Base-by-base conservation (phyloP, 805 yeast genomes). In the Suhomyces xylopsoci region DNA sequence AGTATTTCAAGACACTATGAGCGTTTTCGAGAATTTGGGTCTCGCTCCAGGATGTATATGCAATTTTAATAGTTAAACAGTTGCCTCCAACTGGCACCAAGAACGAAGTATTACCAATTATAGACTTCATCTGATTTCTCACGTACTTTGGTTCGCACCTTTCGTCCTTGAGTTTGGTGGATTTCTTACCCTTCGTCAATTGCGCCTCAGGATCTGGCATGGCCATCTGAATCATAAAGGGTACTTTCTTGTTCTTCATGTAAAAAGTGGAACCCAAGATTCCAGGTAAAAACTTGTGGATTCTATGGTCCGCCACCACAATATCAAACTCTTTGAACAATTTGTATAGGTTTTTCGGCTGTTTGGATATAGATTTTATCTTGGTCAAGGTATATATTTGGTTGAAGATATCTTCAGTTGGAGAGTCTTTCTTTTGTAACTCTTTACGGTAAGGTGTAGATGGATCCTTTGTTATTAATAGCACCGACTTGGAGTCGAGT, bases 381-480 rank as follows among this genome's bases (percentile, higher is more conserved):
- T 80, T 84, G 56, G 81, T 82, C 47, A 85, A 71, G 12, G 90
- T 78, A 17, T 83, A 70, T 22, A 89, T 81, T 26, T 83, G 83
- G 44, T 79, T 78, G 65, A 88, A 87, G 15, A 67, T 63, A 52
- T 85, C 88, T 50, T 83, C 82, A 0, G 91, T 84, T 1, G 80
- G 76, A 1, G 82, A 72, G 15, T 76, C 81, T 52, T 78, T 77
- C 26, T 68, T 70, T 6, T 76, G 71, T 5, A 88, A 64, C 4
- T 77, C 74, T 9, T 72, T 73, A 34, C 83, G 73, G 60, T 82
- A 88, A 6, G 76, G 73, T 4, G 80, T 72, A 5, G 85, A 80
- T 1, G 93, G 92, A 62, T 89, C 94, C 57, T 86, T 88, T 7
- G 93, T 86, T 12, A 90, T 77, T 17, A 90, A 71, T 3, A 88